phyloP scores from a whole-genome alignment of 2,329 filamentous ascomycete species.

The Hymenoscyphus repandus region DNA sequence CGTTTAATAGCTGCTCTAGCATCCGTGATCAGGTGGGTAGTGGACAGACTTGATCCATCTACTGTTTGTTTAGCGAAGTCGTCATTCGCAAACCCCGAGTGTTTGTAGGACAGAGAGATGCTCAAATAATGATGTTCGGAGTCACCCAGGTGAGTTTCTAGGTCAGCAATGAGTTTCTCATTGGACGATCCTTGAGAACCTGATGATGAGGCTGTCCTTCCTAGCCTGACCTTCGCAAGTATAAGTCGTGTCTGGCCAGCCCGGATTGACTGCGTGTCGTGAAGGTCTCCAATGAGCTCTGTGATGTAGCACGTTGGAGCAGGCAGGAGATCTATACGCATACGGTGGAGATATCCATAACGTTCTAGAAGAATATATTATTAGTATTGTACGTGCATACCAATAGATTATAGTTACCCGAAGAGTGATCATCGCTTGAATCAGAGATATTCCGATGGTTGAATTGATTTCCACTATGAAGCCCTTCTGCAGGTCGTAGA shows the following conservation, averaged over 20 bases:
- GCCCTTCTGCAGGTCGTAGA: slow-evolving; percentile 20
- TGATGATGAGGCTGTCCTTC: slow-evolving; percentile 11
- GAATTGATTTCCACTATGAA: slow-evolving; percentile 3
- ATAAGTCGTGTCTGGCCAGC: slow-evolving; percentile 26
- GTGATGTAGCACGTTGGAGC: slow-evolving; percentile 22
- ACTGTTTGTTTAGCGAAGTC: slow-evolving; percentile 8
- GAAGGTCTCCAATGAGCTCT: slow-evolving; percentile 27
- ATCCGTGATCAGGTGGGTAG: slow-evolving; percentile 48
- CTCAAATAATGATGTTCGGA: slow-evolving; percentile 44
- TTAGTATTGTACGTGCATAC: background rate
- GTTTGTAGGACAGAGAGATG: slow-evolving; percentile 48
- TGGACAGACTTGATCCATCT: slow-evolving; percentile 35
- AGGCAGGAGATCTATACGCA: slow-evolving; percentile 25
- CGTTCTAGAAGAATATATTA: slow-evolving; percentile 1
- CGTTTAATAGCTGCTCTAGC: slow-evolving; percentile 46
- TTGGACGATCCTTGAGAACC: slow-evolving; percentile 38
- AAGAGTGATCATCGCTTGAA: background rate
- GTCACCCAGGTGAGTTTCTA: slow-evolving; percentile 51
- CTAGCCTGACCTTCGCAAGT: slow-evolving; percentile 26
- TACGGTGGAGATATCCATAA: slow-evolving; percentile 28
- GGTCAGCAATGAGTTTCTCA: slow-evolving; percentile 52
- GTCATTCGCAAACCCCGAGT: slow-evolving; percentile 47
- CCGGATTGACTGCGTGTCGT: slow-evolving; percentile 19
- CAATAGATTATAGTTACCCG: background rate
- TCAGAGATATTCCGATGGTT: background rate